A percentile compares a stretch with the other conserved stretches of the same genome.
These are phyloP conservation scores for Psidium guajava DNA, from an alignment of 345 rosid species.

Conservation along the genomic window DNA sequence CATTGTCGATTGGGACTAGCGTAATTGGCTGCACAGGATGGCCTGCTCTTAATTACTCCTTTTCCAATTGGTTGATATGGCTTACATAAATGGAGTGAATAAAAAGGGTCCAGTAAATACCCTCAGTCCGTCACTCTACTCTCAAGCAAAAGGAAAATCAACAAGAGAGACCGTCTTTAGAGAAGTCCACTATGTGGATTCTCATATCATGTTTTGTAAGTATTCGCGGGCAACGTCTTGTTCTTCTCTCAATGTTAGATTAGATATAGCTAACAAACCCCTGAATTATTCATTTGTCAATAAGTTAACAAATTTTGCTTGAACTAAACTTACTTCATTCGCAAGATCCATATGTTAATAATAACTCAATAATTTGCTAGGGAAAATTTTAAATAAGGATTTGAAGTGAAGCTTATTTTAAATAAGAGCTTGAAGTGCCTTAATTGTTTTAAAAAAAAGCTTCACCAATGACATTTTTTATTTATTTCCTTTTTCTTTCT, in stretches of 20 bases:
- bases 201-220: background rate
- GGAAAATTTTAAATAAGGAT: too few species aligned
- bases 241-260: too few species aligned
- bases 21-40: background rate
- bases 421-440: too few species aligned
- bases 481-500: too few species aligned
- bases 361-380: background rate
- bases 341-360: background rate
- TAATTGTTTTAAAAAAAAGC: too few species aligned
- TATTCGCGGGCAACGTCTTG: background rate
- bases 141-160: background rate
- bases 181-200: background rate
- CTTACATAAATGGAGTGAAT: background rate
- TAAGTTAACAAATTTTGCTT: too few species aligned
- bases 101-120: background rate
- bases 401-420: too few species aligned
- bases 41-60: background rate
- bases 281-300: too few species aligned
- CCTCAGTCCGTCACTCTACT: background rate
- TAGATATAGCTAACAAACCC: too few species aligned
- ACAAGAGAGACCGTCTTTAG: background rate
- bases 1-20: background rate
- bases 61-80: background rate
- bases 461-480: too few species aligned
- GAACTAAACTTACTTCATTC: background rate